Evolutionary conservation across 2,329 filamentous ascomycete species (phyloP), one percentile per base, ranked within the genome.

Genomic region (Fusarium torulosum): DNA sequence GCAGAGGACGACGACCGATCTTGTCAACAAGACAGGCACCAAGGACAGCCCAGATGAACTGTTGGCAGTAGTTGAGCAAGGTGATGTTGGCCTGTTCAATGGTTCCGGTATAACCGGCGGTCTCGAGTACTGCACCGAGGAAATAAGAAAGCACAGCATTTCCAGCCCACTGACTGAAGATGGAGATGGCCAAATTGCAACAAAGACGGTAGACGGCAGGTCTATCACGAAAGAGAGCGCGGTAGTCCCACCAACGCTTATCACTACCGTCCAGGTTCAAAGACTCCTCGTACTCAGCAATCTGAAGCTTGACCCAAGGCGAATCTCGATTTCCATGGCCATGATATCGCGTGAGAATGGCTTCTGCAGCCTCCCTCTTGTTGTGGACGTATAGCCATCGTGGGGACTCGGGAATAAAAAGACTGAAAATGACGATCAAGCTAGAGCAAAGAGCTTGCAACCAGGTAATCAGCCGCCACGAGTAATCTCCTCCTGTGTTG

Each of bases 181-280:
- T 43, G 3, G 11, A 25, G 14, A 52, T 23, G 7, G 27, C 17
- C 20, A 42, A 23, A n/a, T 43, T 33, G 7, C 8, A 35, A 6
- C 4, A 19, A 17, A 33, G 17, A 23, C 49, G 21, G 8, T 17
- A 52, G 19, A 43, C 13, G 8, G 49, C 25, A 19, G 27, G 13
- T 33, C 38, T 43, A 6, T 42, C 4, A 7, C 20, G 17, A 8
- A 49, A 49, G 21, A 49, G 45, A 23, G 31, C 31, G 11, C 45
- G 45, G 20, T 49, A 49, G 11, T 37, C 45, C 45, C 45, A 49
- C 45, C 45, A 49, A n/a, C 45, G 45, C 31, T 49, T 49, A 9
- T 49, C 45, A n/a, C 31, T 37, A 10, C 45, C 45, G 21, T 49
- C 31, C 10, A 49, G 19, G 17, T 49, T 37, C 31, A 49, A n/a